Conservation (phyloP, 495 filamentous ascomycete genomes). For the Chaetomium cochliodes region DNA sequence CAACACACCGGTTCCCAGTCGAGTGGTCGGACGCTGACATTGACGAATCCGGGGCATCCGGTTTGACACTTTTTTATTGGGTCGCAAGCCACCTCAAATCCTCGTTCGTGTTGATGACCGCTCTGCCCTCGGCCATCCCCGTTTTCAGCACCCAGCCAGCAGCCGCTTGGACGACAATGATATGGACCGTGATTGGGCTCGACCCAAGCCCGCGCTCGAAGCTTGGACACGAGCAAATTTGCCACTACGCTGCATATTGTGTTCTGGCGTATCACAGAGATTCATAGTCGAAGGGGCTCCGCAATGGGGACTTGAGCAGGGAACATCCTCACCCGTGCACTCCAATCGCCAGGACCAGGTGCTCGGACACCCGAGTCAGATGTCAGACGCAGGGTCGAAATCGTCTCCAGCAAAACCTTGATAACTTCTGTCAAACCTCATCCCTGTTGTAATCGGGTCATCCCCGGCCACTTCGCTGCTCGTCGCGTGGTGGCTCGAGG, state of each 20-base stretch:
- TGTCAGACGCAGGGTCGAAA: too few species aligned
- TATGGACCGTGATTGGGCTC: background rate
- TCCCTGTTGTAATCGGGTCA: background rate
- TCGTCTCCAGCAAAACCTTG: background rate
- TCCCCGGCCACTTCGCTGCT: background rate
- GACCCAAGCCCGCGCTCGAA: background rate
- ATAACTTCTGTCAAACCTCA: background rate
- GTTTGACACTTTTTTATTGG: background rate
- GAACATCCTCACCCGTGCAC: background rate
- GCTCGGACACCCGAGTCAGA: background rate
- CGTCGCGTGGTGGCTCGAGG: background rate
- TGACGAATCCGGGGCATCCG: too few species aligned
- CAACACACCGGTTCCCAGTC: background rate
- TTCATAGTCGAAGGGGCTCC: background rate
- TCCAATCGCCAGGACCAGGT: background rate
- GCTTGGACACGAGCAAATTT: background rate
- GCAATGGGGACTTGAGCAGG: background rate
- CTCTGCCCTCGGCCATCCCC: background rate
- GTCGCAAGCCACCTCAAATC: background rate
- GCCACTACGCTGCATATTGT: background rate
- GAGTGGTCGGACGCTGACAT: too few species aligned
- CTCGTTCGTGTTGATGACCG: background rate
- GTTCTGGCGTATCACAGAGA: background rate
- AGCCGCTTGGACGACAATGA: background rate
- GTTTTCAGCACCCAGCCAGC: background rate